Base-by-base conservation (phyloP, 768 basidiomycete species). In the Kwoniella europaea region DNA sequence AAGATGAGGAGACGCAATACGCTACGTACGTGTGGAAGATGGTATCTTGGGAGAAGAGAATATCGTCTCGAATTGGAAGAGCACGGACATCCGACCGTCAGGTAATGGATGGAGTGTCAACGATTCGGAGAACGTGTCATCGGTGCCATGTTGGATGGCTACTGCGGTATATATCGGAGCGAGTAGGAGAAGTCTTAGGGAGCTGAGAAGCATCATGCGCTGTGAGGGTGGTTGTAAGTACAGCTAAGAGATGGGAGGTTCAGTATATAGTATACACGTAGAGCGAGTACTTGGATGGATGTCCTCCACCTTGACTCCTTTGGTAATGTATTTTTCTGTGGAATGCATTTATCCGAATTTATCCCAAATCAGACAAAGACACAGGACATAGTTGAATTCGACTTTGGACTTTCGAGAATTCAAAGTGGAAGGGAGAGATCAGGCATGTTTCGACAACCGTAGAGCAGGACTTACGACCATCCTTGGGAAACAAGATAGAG, bases 1-100 rank as follows among this genome's bases (percentile, higher is more conserved):
- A 87, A 66, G 83, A 35, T 35, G 35, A 9, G 4, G 35, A 35
- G 35, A 35, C 3, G 35, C 6, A 35, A 35, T 35, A 35, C 3
- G 46, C 12, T 50, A 50, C 46, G 46, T 43, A 83, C 64, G 90
- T 89, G 75, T 89, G 85, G 74, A 89, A 83, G 61, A 59, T 13
- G 22, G n/a, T 5, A 52, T 89, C n/a, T 68, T 63, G 12, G 67
- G 55, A 2, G 71, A 63, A 65, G 65, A 58, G 63, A 59, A 80
- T 74, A 42, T 41, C 22, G 91, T 92, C 29, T 85, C 89, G 83
- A 98, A 98, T 1, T 90, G 87, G 85, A 98, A 97, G 41, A 87
- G 87, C 1, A 93, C 88, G 0, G 88, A 87, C 50, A 98, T 89
- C 80, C 90, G 91, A 61, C 95, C 96, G 81, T 98, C 92, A 6